These are phyloP conservation scores for Ophiognomonia clavigignenti-juglandacearum DNA, from an alignment of 2,329 filamentous ascomycete species.

Conservation along the genomic window DNA sequence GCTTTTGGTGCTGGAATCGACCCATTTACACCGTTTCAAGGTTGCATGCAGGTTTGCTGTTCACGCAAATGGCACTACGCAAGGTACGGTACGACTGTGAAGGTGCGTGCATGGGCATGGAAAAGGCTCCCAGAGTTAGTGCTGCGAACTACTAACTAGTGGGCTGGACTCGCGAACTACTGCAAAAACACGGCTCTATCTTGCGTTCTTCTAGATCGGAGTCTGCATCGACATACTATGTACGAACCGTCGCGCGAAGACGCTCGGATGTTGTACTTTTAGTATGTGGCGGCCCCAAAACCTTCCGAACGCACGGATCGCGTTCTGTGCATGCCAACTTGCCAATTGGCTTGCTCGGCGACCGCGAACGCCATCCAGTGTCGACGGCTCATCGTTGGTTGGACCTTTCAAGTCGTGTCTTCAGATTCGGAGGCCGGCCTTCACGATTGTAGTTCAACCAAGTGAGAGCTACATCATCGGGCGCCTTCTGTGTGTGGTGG, in stretches of 20 bases:
- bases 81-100: neutral
- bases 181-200: neutral
- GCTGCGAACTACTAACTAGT: no score
- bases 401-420: neutral
- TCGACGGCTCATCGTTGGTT: neutral
- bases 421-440: no score
- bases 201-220: no score
- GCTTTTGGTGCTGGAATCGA: no score
- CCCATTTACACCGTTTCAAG: no score
- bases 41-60: neutral
- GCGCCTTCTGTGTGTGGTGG: neutral
- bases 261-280: neutral
- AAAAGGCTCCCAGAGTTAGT: no score
- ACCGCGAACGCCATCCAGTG: neutral
- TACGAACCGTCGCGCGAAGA: no score
- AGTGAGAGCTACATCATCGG: conserved; percentile 4
- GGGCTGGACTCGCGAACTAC: no score
- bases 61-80: neutral
- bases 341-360: conserved; percentile 9
- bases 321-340: neutral
- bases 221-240: neutral
- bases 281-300: no score
- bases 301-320: conserved; percentile 1
- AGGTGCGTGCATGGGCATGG: no score
- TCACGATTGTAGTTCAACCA: neutral